Conservation (phyloP, 2,329 filamentous ascomycete genomes). For the Sclerotinia spermophila region DNA sequence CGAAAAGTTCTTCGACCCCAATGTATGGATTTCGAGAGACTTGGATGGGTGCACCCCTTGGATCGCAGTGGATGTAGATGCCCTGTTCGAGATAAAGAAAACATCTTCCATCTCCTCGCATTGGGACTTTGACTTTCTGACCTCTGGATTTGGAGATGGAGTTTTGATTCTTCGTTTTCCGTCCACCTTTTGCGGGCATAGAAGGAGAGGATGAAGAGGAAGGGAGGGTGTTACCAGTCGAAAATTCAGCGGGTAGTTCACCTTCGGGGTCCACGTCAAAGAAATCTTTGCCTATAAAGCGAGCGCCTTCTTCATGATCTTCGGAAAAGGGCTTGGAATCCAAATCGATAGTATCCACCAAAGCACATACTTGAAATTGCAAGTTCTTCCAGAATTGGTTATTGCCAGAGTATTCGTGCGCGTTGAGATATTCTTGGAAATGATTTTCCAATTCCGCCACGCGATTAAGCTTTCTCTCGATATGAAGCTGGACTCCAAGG, state of each 20-base stretch:
- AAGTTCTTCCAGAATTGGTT: background rate
- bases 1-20: background rate
- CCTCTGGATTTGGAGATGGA: background rate
- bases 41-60: background rate
- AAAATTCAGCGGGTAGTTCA: background rate
- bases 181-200: background rate
- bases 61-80: background rate
- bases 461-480: background rate
- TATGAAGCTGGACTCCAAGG: background rate
- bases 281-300: accelerated
- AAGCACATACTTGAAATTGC: background rate
- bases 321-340: background rate
- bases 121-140: background rate
- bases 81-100: background rate
- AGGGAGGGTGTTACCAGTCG: background rate
- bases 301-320: background rate
- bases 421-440: background rate
- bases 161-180: no score
- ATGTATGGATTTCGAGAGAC: background rate
- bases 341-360: background rate
- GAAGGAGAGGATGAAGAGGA: background rate
- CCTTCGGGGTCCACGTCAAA: background rate
- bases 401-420: background rate
- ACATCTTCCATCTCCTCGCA: background rate
- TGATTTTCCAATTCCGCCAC: background rate